Conservation (phyloP, 495 filamentous ascomycete species). For the Hypomontagnella monticulosa region DNA sequence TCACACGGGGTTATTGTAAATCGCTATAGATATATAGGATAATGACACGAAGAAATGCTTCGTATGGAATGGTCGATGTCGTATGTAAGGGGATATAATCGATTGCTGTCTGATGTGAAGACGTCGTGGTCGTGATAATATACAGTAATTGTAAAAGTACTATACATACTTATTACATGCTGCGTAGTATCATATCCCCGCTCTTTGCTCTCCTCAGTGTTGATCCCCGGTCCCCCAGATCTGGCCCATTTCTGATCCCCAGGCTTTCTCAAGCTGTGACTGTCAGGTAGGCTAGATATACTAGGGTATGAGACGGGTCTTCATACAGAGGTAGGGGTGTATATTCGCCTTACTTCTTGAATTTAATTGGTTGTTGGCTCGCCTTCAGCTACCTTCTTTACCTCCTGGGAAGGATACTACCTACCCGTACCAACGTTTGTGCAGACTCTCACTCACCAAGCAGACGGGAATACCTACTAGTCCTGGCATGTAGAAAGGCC, state of each 20-base stretch:
- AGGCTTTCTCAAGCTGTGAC: constrained; percentile 7
- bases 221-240: constrained; percentile 29
- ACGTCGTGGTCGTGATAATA: constrained; percentile 12
- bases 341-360: not conserved
- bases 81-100: constrained; percentile 16
- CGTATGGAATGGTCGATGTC: not conserved
- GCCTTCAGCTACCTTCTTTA: not conserved
- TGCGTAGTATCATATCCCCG: constrained; percentile 28
- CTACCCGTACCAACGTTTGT: constrained; percentile 16
- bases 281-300: constrained; percentile 5
- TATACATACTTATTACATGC: constrained; percentile 13
- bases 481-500: constrained; percentile 7
- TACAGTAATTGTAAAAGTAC: constrained; percentile 36
- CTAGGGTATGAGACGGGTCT: constrained; percentile 17
- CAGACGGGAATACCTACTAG: constrained; percentile 31
- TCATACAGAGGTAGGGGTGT: constrained; percentile 4
- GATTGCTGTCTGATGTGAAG: not conserved
- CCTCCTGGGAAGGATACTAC: constrained; percentile 17
- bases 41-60: constrained; percentile 11
- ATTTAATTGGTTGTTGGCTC: constrained; percentile 1
- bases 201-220: constrained; percentile 22
- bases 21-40: not conserved
- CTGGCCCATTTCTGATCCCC: constrained; percentile 8
- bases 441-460: constrained; percentile 17
- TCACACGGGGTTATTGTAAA: constrained; percentile 14